Conservation (phyloP, 345 rosid genomes). For the Litchi chinensis region DNA sequence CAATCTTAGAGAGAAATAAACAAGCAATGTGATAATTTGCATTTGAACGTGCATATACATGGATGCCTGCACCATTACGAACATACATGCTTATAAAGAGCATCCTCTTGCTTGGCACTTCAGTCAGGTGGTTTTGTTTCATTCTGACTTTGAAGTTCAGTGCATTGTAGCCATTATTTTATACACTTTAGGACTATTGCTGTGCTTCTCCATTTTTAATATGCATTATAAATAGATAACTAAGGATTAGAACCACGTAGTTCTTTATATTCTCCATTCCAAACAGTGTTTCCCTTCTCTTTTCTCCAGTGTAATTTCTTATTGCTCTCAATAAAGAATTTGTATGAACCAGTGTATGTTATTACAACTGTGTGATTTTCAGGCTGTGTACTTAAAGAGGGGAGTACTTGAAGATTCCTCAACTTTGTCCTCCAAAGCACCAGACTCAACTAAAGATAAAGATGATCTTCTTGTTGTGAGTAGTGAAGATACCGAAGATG, state of each 20-base stretch:
- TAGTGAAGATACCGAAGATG: conserved; percentile 66
- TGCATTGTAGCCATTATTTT: background rate
- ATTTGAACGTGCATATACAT: background rate
- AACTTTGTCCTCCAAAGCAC: conserved; percentile 39
- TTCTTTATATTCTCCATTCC: background rate
- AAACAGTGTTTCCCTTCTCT: background rate
- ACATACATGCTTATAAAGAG: background rate
- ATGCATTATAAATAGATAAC: background rate
- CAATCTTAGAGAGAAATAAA: background rate
- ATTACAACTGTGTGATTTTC: conserved; percentile 29
- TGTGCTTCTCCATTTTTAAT: background rate
- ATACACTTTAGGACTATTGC: background rate
- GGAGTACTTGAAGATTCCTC: conserved; percentile 50
- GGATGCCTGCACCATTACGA: background rate
- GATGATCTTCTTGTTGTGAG: conserved; percentile 52
- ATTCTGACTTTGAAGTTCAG: background rate
- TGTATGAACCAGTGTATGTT: conserved; percentile 11
- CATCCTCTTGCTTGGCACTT: background rate
- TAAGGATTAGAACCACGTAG: background rate
- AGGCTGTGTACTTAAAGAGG: conserved; percentile 86
- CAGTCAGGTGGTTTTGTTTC: background rate
- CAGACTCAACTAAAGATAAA: conserved; percentile 56
- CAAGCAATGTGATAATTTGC: background rate
- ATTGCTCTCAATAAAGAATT: background rate
- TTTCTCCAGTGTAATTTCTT: too few species aligned